Evolutionary conservation across 2,329 filamentous ascomycete genomes (phyloP).

Genomic region (Penicillium psychrosexuale): DNA sequence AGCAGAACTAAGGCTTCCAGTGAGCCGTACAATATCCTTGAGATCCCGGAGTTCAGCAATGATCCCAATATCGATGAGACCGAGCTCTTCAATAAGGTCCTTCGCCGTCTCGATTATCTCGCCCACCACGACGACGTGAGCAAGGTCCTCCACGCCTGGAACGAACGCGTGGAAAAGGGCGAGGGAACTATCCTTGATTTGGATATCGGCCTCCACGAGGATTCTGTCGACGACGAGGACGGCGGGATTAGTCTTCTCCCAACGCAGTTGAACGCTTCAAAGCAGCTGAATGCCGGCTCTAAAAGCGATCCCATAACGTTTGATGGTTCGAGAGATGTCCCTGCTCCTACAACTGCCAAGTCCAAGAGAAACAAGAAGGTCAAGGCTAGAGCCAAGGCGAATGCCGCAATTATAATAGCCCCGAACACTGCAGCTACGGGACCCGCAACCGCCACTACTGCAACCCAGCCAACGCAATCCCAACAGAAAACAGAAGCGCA

Average conservation of each 20-base stretch:
- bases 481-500: background rate
- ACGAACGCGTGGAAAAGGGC: conserved; percentile 11
- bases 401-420: background rate
- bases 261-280: background rate
- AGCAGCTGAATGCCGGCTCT: background rate
- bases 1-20: conserved; percentile 72
- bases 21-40: conserved; percentile 79
- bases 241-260: conserved; percentile 14
- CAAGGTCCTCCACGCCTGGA: conserved; percentile 39
- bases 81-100: conserved; percentile 50
- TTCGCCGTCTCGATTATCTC: conserved; percentile 52
- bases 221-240: conserved; percentile 11
- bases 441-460: background rate
- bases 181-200: conserved; percentile 23
- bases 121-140: conserved; percentile 51
- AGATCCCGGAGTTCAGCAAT: conserved; percentile 70
- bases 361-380: conserved; percentile 1
- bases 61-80: conserved; percentile 41
- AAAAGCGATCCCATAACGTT: background rate
- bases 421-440: background rate
- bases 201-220: conserved; percentile 12
- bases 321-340: background rate
- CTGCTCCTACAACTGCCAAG: background rate
- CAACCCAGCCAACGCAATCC: background rate
- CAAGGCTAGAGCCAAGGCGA: background rate